Evolutionary conservation across 2,329 filamentous ascomycete species (phyloP).

Genomic region (Penicillium psychrosexuale): DNA sequence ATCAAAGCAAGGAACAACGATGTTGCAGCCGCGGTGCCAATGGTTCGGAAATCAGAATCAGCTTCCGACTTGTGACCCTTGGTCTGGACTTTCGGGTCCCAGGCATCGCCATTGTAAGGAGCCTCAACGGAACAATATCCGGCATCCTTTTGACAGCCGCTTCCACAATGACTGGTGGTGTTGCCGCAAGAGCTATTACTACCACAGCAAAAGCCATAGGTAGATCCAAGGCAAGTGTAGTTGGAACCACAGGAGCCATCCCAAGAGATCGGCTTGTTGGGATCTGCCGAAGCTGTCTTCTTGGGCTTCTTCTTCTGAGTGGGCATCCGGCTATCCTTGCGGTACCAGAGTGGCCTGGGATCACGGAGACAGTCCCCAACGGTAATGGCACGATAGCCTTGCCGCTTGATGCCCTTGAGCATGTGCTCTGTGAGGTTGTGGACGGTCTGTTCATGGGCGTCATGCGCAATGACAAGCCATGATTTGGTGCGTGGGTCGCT

Average conservation of each 20-base stretch:
- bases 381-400: constrained; percentile 41
- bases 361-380: constrained; percentile 45
- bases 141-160: constrained; percentile 30
- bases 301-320: constrained; percentile 12
- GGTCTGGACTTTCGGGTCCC: constrained; percentile 13
- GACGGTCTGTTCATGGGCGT: constrained; percentile 44
- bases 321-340: constrained; percentile 33
- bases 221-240: constrained; percentile 35
- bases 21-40: constrained; percentile 20
- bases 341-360: constrained; percentile 41
- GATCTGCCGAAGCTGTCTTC: constrained; percentile 11
- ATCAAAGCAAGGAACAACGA: constrained; percentile 22
- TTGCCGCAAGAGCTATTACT: constrained; percentile 31
- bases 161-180: constrained; percentile 29
- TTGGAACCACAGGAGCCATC: constrained; percentile 37
- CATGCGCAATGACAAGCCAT: constrained; percentile 43
- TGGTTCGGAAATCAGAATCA: constrained; percentile 13
- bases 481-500: constrained; percentile 30
- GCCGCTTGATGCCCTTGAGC: constrained; percentile 30
- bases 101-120: constrained; percentile 21
- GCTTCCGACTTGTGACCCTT: constrained; percentile 18
- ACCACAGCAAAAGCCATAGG: constrained; percentile 36
- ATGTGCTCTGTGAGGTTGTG: constrained; percentile 44
- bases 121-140: constrained; percentile 29
- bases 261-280: constrained; percentile 26